These are phyloP conservation scores for Geum urbanum DNA, from an alignment of 306 rosid genomes.

Conservation along the genomic window DNA sequence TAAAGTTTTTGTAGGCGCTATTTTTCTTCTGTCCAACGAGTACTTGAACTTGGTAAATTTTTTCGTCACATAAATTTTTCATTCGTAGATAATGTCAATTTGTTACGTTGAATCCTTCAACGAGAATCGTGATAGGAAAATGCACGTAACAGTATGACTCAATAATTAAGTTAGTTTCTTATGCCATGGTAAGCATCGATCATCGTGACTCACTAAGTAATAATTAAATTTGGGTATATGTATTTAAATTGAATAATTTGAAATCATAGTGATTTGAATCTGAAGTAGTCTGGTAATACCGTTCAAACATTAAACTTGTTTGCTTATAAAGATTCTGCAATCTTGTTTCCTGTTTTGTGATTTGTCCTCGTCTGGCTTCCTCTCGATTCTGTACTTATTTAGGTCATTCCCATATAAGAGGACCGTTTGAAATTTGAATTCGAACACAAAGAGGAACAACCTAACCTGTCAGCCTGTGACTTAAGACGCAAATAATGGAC, in stretches of 20 bases:
- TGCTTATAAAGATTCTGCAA: not conserved
- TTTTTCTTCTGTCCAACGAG: too few species aligned
- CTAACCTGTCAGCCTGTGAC: conserved; percentile 1
- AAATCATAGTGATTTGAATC: not conserved
- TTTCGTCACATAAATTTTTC: too few species aligned
- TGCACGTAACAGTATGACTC: too few species aligned
- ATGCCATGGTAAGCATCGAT: too few species aligned
- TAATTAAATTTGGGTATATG: not conserved
- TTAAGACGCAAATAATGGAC: not conserved
- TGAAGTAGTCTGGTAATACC: not conserved
- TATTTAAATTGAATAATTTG: not conserved
- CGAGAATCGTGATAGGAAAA: too few species aligned
- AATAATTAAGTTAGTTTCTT: too few species aligned
- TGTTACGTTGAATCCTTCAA: too few species aligned
- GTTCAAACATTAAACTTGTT: not conserved
- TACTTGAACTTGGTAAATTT: too few species aligned
- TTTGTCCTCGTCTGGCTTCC: not conserved
- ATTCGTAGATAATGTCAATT: too few species aligned
- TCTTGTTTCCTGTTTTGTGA: not conserved
- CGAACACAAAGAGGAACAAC: not conserved
- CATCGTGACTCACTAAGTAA: not conserved
- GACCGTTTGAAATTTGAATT: conserved; percentile 28
- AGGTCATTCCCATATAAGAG: not conserved
- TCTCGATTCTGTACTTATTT: too few species aligned
- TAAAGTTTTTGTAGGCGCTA: too few species aligned